phyloP scores from a whole-genome alignment of 768 basidiomycete species.

The Termitomyces sp. region DNA sequence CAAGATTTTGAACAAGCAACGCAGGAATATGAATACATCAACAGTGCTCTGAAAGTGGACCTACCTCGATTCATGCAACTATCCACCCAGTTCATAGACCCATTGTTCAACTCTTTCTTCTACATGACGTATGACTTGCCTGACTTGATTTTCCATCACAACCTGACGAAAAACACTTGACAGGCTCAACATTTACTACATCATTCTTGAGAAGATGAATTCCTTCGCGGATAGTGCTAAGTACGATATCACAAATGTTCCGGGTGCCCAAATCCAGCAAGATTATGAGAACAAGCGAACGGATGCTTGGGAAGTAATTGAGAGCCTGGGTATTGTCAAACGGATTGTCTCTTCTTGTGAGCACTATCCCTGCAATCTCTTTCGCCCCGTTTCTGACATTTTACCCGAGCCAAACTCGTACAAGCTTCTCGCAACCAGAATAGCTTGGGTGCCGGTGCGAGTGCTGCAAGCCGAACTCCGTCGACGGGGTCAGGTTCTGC shows the following conservation, averaged over 20 bases:
- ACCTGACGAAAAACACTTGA: background rate
- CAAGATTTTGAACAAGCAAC: constrained; percentile 94
- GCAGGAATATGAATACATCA: constrained; percentile 92
- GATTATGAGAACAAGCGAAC: constrained; percentile 81
- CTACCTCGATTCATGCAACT: constrained; percentile 90
- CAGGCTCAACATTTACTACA: constrained; percentile 90
- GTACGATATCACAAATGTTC: constrained; percentile 62
- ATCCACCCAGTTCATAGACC: constrained; percentile 87
- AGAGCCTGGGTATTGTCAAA: constrained; percentile 77
- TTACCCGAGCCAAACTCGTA: constrained; percentile 57
- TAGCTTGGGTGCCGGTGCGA: constrained; percentile 26
- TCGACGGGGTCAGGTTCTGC: constrained; percentile 28
- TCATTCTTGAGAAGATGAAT: constrained; percentile 91
- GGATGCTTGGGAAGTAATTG: constrained; percentile 75
- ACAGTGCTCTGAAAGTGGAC: constrained; percentile 84
- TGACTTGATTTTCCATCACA: background rate
- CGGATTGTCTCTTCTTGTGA: constrained; percentile 80
- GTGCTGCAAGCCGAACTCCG: constrained; percentile 24
- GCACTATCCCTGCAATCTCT: constrained; percentile 21
- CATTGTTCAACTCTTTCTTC: constrained; percentile 97
- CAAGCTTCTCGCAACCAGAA: constrained; percentile 39
- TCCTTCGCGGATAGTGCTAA: constrained; percentile 75
- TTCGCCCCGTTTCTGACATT: background rate
- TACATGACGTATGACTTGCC: constrained; percentile 87
- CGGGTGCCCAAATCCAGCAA: constrained; percentile 62